Evolutionary conservation across 176 grass and related monocot species (phyloP).

Genomic region (Saccharum spontaneum): DNA sequence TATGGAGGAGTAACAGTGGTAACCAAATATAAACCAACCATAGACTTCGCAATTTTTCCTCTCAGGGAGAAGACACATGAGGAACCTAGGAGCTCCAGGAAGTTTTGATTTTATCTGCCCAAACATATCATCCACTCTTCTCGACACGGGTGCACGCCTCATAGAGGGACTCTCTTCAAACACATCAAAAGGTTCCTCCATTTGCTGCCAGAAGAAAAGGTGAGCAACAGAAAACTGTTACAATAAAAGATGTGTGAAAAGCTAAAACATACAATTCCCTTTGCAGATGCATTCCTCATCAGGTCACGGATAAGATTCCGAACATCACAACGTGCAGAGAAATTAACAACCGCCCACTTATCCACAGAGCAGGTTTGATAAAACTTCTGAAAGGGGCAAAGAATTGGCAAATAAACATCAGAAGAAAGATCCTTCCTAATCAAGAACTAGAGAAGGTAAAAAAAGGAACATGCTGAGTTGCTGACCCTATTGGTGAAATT

Average conservation of each 20-base stretch:
- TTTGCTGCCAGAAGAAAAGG: constrained; percentile 41
- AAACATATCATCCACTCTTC: constrained; percentile 79
- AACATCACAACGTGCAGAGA: constrained; percentile 71
- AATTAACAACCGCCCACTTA: constrained; percentile 80
- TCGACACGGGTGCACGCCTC: constrained; percentile 44
- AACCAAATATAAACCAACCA: constrained; percentile 47
- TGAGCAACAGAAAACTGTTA: not conserved
- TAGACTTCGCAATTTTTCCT: constrained; percentile 95
- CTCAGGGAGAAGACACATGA: constrained; percentile 82
- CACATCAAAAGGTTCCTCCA: constrained; percentile 49
- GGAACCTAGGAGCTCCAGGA: constrained; percentile 65
- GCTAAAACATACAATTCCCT: constrained; percentile 73
- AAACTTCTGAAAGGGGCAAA: constrained; percentile 56
- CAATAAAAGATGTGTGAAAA: constrained; percentile 5
- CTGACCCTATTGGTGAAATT: constrained; percentile 82
- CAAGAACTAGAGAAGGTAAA: not conserved
- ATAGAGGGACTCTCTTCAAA: constrained; percentile 66
- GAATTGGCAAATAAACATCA: constrained; percentile 11
- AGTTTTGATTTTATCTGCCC: constrained; percentile 61
- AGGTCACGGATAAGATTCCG: constrained; percentile 57
- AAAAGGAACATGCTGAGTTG: constrained; percentile 33
- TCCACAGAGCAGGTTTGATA: constrained; percentile 38
- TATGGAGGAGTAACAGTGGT: constrained; percentile 8
- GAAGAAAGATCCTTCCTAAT: constrained; percentile 19
- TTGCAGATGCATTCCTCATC: constrained; percentile 47